Evolutionary conservation across 2,329 filamentous ascomycete genomes (phyloP).

Genomic region (Beauveria sp.): DNA sequence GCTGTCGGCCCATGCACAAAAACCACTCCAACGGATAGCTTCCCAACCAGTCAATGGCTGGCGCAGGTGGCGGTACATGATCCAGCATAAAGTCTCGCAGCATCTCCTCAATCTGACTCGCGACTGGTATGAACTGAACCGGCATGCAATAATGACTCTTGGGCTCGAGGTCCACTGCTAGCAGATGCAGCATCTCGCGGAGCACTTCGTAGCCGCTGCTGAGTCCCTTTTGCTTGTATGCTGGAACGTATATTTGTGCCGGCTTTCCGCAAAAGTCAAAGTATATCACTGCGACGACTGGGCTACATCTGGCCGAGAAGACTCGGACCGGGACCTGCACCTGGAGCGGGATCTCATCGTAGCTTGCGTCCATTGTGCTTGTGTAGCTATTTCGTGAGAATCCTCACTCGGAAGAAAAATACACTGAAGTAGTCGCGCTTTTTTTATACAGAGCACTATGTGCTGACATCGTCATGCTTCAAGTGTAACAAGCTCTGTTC

Average conservation of each 20-base stretch:
- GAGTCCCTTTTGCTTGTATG: background rate
- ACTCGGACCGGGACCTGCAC: background rate
- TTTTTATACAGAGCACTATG: background rate
- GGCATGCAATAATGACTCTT: background rate
- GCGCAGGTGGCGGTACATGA: background rate
- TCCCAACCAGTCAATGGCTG: background rate
- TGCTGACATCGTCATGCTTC: too few species aligned
- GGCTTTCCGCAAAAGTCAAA: conserved; percentile 1
- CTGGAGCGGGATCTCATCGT: background rate
- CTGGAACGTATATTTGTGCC: background rate
- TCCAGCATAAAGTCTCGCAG: background rate
- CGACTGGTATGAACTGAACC: background rate
- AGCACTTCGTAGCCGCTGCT: background rate
- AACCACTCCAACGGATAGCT: background rate
- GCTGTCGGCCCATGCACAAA: background rate
- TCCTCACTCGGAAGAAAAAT: too few species aligned
- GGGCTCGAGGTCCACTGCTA: background rate
- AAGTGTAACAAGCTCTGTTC: too few species aligned
- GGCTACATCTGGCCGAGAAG: background rate
- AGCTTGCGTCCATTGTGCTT: background rate
- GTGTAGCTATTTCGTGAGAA: too few species aligned
- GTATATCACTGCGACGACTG: background rate
- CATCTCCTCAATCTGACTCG: background rate
- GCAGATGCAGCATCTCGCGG: background rate
- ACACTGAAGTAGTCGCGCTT: background rate